Evolutionary conservation across 345 rosid species (phyloP).

Genomic region (Eucalyptus brandiana): DNA sequence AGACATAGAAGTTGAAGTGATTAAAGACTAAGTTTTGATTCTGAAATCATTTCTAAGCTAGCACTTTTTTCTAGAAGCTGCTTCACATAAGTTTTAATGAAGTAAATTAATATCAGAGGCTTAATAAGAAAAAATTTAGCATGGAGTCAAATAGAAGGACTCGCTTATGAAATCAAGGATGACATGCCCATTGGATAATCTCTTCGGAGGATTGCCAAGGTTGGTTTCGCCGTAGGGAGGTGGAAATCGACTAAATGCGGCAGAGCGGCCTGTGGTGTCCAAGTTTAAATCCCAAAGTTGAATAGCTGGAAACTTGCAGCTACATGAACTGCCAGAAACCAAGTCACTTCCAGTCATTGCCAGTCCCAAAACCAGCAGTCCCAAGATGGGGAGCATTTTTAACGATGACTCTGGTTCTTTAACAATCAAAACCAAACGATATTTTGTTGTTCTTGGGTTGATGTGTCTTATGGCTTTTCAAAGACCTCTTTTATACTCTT

Average conservation of each 20-base stretch:
- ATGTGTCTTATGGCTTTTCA: neutral
- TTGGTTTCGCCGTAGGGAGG: constrained; percentile 32
- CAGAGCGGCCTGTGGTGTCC: constrained; percentile 44
- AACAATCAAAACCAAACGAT: neutral
- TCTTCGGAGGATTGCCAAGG: constrained; percentile 38
- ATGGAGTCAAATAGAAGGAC: neutral
- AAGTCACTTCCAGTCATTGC: neutral
- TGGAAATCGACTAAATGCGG: constrained; percentile 17
- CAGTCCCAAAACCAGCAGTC: neutral
- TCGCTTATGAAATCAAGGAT: constrained; percentile 48
- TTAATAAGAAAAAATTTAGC: neutral
- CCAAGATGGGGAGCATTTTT: neutral
- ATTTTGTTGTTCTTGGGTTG: neutral
- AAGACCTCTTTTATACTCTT: neutral
- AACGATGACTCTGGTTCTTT: neutral
- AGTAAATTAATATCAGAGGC: neutral
- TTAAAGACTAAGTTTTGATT: neutral
- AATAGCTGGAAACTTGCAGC: neutral
- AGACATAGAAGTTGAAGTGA: neutral
- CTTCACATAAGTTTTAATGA: neutral
- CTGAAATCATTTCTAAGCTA: neutral
- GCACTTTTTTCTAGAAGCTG: neutral
- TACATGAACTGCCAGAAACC: neutral
- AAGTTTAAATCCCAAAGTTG: constrained; percentile 79
- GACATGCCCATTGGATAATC: constrained; percentile 66